Evolutionary conservation across 129 eudicot species (phyloP), one percentile per base, ranked within the genome.

Genomic region (Tanacetum coccineum): DNA sequence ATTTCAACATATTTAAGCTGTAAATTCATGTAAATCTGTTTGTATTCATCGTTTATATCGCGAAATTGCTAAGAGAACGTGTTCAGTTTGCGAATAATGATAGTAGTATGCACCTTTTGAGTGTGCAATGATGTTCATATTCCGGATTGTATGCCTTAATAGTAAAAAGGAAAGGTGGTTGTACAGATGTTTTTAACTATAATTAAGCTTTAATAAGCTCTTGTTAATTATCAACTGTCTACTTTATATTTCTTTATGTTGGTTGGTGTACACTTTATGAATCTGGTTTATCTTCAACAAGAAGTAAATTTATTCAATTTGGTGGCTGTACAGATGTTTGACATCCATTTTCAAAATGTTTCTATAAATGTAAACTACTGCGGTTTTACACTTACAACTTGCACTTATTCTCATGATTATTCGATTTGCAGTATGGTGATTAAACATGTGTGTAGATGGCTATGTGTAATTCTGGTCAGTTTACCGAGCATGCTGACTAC

Each of bases 401-500:
- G 4, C 42, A 36, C 9, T 30, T 30, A 36, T 36, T 36, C 42
- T 36, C 42, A 7, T 36, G 42, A 36, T 36, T 36, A 36, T 36
- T 36, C 10, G 42, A 1, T 36, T 8, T 36, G 78, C 89, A 87
- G 82, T 55, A 91, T 72, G 86, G 76, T 49, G 74, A 78, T 13
- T 20, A 47, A 75, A 49, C 73, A 44, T 62, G 67, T 62, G 49
- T 54, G 74, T 1, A 72, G 53, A 59, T 83, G 83, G 80, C 14
- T 80, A 14, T 71, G 51, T 57, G 70, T 68, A 22, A 44, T 76
- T 22, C 44, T 86, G 56, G 65, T 77, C 17, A 66, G 54, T 70
- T 57, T 76, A 14, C 76, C 84, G 30, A 51, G 76, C 51, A 10
- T 81, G 79, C 44, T 81, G 79, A 76, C 64, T 72, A 68, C 81